A percentile compares a stretch with the other conserved stretches of the same genome.
These are phyloP conservation scores for Plasmodium cynomolgi DNA, from an alignment of 169 alveolate species.

Conservation along the genomic window DNA sequence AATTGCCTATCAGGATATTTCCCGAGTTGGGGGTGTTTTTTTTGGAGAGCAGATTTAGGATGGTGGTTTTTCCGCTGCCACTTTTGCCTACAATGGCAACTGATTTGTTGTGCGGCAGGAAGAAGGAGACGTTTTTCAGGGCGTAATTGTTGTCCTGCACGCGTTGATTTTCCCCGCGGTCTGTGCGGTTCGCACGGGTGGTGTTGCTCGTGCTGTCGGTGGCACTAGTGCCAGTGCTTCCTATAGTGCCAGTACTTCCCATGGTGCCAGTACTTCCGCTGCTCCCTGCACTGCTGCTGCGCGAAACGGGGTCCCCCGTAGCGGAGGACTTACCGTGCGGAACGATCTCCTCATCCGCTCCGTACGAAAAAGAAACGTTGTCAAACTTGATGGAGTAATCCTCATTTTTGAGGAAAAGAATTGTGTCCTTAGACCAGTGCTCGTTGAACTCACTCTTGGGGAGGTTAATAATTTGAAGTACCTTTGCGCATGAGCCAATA, in stretches of 20 bases:
- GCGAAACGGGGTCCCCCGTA: background rate
- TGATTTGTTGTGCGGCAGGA: conserved; percentile 75
- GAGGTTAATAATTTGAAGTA: conserved; percentile 66
- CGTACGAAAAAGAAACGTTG: conserved; percentile 58
- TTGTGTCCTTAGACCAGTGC: conserved; percentile 26
- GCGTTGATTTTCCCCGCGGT: background rate
- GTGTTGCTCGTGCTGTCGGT: background rate
- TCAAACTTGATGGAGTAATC: conserved; percentile 34
- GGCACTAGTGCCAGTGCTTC: background rate
- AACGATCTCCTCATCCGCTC: background rate
- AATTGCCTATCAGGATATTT: conserved; percentile 77
- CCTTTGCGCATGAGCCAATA: conserved; percentile 76
- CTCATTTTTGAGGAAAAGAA: conserved; percentile 19
- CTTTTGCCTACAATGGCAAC: conserved; percentile 95
- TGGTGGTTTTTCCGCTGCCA: conserved; percentile 95
- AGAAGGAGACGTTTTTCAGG: conserved; percentile 41
- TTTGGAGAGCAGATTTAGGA: conserved; percentile 90
- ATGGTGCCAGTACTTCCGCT: background rate
- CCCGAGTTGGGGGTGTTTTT: conserved; percentile 88
- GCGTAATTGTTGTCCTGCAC: background rate
- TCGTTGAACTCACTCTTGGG: conserved; percentile 43
- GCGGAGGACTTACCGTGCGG: background rate
- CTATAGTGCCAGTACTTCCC: too few species aligned
- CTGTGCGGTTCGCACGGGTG: background rate
- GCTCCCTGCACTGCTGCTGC: background rate